Base-by-base conservation (phyloP, 1,139 yeast genomes). In the Nakaseomyces glabratus region DNA sequence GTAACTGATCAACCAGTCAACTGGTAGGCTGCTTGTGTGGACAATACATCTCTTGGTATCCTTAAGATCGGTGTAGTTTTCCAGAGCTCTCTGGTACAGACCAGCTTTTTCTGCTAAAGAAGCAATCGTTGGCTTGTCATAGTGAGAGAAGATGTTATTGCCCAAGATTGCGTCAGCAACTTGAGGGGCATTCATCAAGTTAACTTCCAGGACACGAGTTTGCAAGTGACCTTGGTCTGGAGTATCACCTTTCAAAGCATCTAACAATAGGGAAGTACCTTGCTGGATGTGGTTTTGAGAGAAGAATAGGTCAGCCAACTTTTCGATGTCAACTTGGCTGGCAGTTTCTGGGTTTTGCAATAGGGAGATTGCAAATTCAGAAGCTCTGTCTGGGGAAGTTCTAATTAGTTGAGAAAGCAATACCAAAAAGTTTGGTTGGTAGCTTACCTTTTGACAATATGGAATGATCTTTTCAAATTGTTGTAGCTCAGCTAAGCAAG, bases 91-190 rank as follows among this genome's bases (percentile, higher is more conserved):
- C 69, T 88, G 96, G 60, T 71, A 78, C 48, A 90, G 72, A 13
- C 96, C 97, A 12, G 95, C 88, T 63, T 85, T 85, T 63, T 90
- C 99, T 62, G 95, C 78, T 46, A 93, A 71, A 44, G 79, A 73
- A 20, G 97, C 98, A 57, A 90, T 79, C 28, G 93, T 78, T 49
- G 94, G 88, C 51, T 85, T 82, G 61, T 90, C 98, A 61, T 85
- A 90, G 57, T 88, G 96, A 46, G 90, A 77, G 64, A 93, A 93
- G 86, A 90, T 88, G 43, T 80, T 79, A 61, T 90, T 90, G 41
- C 97, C 96, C 55, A 90, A 71, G 47, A 90, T 93, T 13, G 99
- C 99, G 63, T 93, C 98, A 28, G 98, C 99, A 38, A 93, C 98
- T 69, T 93, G 98, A 34, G 99, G 99, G 8, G 98, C 98, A 57